Evolutionary conservation across 129 eudicot species (phyloP), one percentile per base, ranked within the genome.

Genomic region (Ambrosia artemisiifolia): DNA sequence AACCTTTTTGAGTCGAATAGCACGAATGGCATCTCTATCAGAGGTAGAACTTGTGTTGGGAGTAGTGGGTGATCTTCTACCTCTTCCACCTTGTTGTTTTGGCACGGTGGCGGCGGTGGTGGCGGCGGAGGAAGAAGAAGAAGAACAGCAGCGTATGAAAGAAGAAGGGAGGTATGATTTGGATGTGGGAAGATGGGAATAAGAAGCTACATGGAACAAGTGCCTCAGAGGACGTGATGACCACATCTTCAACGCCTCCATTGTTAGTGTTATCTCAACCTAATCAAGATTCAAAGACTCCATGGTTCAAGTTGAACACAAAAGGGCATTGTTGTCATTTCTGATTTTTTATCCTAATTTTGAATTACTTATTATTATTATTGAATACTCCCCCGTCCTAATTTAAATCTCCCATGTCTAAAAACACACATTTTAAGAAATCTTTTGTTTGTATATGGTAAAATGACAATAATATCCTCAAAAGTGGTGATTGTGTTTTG

Each of bases 1-100:
- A 13, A 92, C 99, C 97, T 90, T 94, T 48, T 86, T 77, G 11
- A 93, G 85, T 65, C 98, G 96, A 36, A 93, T 89, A 2, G 92
- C 81, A 19, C 98, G 98, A 80, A 93, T 67, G n/a, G 98, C 95
- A 17, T 93, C 96, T 65, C 88, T 78, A 24, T 93, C 98, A 9
- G 96, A 93, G 11, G 98, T 89, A 1, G 87, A 83, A 73, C 80
- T 34, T 0, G 84, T 38, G 7, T 85, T 4, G 3, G 85, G 12
- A 16, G 85, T 74, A 5, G 83, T 11, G 7, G 95, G 81, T 16
- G 76, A 66, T 60, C 91, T 73, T 67, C 94, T 80, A 47, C 65
- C 69, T 71, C 91, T 57, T 13, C 87, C 82, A 8, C 40, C 75
- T 61, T 69, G 76, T 61, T 69, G 76, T 70, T 77, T 77, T 16